Evolutionary conservation across 306 rosid species (phyloP), one percentile per base, ranked within the genome.

Genomic region (Quercus robur): DNA sequence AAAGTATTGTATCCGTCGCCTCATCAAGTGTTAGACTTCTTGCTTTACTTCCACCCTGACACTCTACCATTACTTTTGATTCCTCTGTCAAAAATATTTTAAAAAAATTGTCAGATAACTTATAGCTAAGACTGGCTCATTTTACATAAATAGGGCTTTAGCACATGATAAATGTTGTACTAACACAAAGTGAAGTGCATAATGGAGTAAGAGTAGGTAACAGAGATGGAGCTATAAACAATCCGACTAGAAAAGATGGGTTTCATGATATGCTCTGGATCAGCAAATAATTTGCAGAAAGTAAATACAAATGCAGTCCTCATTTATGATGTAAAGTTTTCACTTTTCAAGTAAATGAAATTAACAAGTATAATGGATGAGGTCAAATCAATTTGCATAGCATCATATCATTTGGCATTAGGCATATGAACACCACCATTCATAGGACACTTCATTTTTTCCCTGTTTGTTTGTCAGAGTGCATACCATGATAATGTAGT

Each of bases 11-110:
- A 81, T 95, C 94, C 7, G 99, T 93, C 70, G 96, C 99, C 91
- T 95, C 99, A 82, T 90, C 99, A 33, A 95, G 96, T 49, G 99
- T 93, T 74, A 91, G 87, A 94, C 92, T 95, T 85, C 90, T 89
- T 18, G 85, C 67, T 85, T 79, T 89, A 46, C 89, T 90, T 85
- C 87, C 88, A 71, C 87, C 88, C 67, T 49, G 90, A 78, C 87
- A 85, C 81, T 93, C 97, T 38, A 93, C 94, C 74, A 87, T 86
- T 80, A 95, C 90, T 6, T 88, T 86, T 18, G 99, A 91, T 84
- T 82, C 97, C 82, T 90, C 94, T 82, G 94, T 81, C 81, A 81
- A 71, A 81, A 82, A 62, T 66, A 68, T 44, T 38, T 38, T 7
- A 0, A 21, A 55, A 62, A 75, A 56, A 64, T 21, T 46, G 78